Evolutionary conservation across 148 eudicot genomes (phyloP).

Genomic region (Bassia scoparia): DNA sequence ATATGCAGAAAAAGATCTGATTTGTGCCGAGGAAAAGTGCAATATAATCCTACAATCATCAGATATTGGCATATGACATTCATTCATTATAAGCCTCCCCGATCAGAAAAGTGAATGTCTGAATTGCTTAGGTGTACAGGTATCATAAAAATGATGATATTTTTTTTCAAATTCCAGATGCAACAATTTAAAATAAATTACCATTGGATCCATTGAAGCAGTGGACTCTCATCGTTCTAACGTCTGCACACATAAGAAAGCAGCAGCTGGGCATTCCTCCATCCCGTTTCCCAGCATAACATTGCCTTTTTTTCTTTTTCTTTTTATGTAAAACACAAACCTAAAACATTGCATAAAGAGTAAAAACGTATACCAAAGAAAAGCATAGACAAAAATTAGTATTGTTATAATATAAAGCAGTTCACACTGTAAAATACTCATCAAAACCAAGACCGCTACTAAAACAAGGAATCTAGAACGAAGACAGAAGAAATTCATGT

Average conservation of each 20-base stretch:
- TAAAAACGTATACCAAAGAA: too few relatives aligned
- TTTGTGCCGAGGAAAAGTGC: background rate
- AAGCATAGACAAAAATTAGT: background rate
- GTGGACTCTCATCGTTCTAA: background rate
- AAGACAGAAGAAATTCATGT: too few relatives aligned
- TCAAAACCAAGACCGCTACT: too few relatives aligned
- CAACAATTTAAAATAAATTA: constrained; percentile 5
- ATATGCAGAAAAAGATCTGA: background rate
- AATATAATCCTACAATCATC: background rate
- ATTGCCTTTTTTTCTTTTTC: background rate
- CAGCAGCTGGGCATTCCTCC: background rate
- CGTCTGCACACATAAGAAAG: background rate
- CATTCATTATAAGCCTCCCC: too few relatives aligned
- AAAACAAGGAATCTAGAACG: too few relatives aligned
- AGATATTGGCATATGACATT: background rate
- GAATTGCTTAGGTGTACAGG: too few relatives aligned
- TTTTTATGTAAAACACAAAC: background rate
- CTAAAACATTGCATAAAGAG: background rate
- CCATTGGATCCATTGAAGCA: constrained; percentile 8
- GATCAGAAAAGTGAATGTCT: too few relatives aligned
- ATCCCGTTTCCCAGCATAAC: background rate
- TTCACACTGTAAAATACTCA: too few relatives aligned
- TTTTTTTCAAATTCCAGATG: too few relatives aligned
- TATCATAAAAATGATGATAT: too few relatives aligned
- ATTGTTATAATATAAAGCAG: too few relatives aligned